A percentile compares a stretch with the other conserved stretches of the same genome.
Evolutionary conservation across 495 filamentous ascomycete genomes (phyloP).

Genomic region (Schizothecium vesticola): DNA sequence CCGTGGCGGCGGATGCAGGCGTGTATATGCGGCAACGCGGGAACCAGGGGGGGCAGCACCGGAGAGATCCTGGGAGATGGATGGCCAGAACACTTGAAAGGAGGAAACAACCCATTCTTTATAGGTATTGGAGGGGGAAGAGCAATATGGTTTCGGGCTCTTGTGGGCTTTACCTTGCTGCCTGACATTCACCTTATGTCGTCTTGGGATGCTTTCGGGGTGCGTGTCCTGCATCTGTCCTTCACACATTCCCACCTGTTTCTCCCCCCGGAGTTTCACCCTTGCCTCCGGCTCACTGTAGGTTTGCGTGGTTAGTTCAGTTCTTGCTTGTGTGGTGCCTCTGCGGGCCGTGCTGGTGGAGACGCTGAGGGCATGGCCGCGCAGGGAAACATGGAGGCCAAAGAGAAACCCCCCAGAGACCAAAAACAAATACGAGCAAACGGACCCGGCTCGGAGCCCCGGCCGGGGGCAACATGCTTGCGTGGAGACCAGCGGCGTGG

Average conservation of each 20-base stretch:
- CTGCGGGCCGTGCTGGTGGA: not conserved
- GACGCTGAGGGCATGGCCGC: not conserved
- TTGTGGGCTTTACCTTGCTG: not conserved
- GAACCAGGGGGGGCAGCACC: not conserved
- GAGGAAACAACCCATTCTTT: not conserved
- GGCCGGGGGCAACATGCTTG: not conserved
- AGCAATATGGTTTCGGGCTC: too few relatives aligned
- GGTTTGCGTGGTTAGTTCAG: not conserved
- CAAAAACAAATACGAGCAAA: not conserved
- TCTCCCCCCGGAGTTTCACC: not conserved
- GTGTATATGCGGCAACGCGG: not conserved
- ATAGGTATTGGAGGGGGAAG: not conserved
- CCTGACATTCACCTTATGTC: not conserved
- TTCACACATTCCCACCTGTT: not conserved
- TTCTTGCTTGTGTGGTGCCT: not conserved
- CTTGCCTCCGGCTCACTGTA: not conserved
- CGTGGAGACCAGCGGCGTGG: too few relatives aligned
- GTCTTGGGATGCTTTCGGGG: not conserved
- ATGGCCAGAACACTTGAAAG: not conserved
- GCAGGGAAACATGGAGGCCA: not conserved
- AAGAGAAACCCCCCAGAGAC: not conserved
- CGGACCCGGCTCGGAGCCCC: not conserved
- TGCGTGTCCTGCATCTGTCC: not conserved
- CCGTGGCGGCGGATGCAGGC: not conserved
- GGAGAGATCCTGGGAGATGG: not conserved